Evolutionary conservation across 2,329 filamentous ascomycete genomes (phyloP).

Genomic region (Aspergillus sojae): DNA sequence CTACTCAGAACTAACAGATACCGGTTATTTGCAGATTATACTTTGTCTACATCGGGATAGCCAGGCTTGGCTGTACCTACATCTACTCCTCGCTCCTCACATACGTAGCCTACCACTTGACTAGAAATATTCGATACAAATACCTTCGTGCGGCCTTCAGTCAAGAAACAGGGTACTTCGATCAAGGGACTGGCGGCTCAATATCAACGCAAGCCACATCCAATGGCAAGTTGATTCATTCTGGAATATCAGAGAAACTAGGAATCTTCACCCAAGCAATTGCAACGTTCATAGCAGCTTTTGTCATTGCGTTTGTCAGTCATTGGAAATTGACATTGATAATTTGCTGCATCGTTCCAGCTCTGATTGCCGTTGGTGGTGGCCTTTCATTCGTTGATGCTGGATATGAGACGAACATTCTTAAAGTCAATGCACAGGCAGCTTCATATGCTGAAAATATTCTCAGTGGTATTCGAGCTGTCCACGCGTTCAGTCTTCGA

Average conservation of each 20-base stretch:
- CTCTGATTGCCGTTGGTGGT: slow-evolving; percentile 18
- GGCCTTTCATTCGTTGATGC: slow-evolving; percentile 21
- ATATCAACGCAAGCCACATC: slow-evolving; percentile 34
- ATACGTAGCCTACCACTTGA: slow-evolving; percentile 19
- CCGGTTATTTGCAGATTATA: slow-evolving; percentile 26
- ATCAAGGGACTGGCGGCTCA: slow-evolving; percentile 29
- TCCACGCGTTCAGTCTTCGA: slow-evolving; percentile 27
- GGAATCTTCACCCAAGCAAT: slow-evolving; percentile 23
- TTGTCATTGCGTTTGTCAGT: slow-evolving; percentile 26
- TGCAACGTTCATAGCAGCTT: slow-evolving; percentile 25
- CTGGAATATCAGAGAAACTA: slow-evolving; percentile 27
- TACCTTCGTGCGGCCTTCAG: slow-evolving; percentile 27
- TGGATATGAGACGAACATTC: slow-evolving; percentile 21
- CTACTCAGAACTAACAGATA: slow-evolving; percentile 1
- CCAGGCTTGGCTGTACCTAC: slow-evolving; percentile 36
- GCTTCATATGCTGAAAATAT: slow-evolving; percentile 25
- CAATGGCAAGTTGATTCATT: slow-evolving; percentile 28
- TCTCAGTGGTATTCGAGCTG: slow-evolving; percentile 16
- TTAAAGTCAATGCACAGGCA: slow-evolving; percentile 23
- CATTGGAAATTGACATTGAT: slow-evolving; percentile 31
- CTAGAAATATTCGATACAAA: slow-evolving; percentile 15
- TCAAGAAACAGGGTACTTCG: slow-evolving; percentile 36
- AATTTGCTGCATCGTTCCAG: slow-evolving; percentile 21
- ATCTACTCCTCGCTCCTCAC: slow-evolving; percentile 23
- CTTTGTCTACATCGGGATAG: slow-evolving; percentile 42